Evolutionary conservation across 768 basidiomycete genomes (phyloP), one percentile per base, ranked within the genome.

Genomic region (Tricholoma sp.): DNA sequence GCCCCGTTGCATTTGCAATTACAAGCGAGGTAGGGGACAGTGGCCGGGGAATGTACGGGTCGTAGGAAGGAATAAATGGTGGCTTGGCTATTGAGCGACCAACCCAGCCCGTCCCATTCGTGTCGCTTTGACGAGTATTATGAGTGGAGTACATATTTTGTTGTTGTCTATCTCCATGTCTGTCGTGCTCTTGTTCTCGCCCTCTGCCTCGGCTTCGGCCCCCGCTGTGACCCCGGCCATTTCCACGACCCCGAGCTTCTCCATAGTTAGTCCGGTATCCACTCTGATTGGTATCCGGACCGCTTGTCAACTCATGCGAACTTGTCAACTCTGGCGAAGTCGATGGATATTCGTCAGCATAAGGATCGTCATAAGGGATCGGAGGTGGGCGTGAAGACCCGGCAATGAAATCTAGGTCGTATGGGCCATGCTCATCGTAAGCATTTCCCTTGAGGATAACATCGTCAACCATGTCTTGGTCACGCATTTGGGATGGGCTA

Each of bases 281-380:
- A 5, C 29, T 31, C 29, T n/a, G 47, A 12, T 17, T 49, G 28
- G 12, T 20, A 42, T 33, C 52, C 17, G 11, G 12, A n/a, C 36
- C 5, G 34, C 9, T 32, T 32, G 52, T 12, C 12, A 29, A 47
- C 28, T 7, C 13, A 2, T 24, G 29, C 7, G 29, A n/a, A 4
- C n/a, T 10, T n/a, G 12, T 31, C 18, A 18, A 17, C 42, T 42
- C 48, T 6, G 52, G 33, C 17, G 54, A 18, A 5, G 29, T 36
- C 31, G 50, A 41, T 37, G 56, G 68, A 50, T 76, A 76, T 33
- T 66, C 65, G 29, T 84, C 82, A 17, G 83, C 76, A 65, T 91
- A 91, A 9, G 89, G 89, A 61, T 92, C 89, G 56, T 91, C 88
- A 63, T 91, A 92, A 28, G 89, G 86, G 36, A 82, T 72, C 4